These are phyloP conservation scores for Kodamaea restingae DNA, from an alignment of 805 yeast species.

Conservation along the genomic window DNA sequence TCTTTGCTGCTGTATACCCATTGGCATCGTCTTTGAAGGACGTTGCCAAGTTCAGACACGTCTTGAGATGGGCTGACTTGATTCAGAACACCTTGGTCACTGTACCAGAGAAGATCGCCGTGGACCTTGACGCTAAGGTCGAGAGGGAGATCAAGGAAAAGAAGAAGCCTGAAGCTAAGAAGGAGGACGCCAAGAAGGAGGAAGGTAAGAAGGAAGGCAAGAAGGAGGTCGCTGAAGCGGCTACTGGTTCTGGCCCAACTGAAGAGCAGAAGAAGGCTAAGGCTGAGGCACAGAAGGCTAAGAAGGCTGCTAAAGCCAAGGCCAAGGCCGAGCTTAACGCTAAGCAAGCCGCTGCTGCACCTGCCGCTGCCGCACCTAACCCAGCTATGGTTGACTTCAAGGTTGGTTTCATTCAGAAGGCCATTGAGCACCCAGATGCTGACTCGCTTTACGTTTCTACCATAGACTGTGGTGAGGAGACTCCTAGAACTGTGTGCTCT, in stretches of 20 bases:
- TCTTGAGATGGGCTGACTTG: constrained; percentile 89
- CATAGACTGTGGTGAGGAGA: constrained; percentile 94
- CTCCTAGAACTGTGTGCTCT: constrained; percentile 97
- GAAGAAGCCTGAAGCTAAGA: constrained; percentile 38
- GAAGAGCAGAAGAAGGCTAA: constrained; percentile 42
- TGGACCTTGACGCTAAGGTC: constrained; percentile 59
- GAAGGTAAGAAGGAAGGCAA: constrained; percentile 30
- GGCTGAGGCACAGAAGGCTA: constrained; percentile 61
- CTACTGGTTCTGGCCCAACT: constrained; percentile 17
- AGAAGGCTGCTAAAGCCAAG: constrained; percentile 58
- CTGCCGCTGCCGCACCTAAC: constrained; percentile 60
- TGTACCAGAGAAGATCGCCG: constrained; percentile 49
- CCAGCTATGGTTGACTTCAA: constrained; percentile 89
- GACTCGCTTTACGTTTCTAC: constrained; percentile 95
- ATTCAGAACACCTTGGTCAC: constrained; percentile 65
- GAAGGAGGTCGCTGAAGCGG: constrained; percentile 22
- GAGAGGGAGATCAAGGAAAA: constrained; percentile 74
- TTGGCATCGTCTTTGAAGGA: constrained; percentile 50
- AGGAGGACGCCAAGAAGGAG: constrained; percentile 20
- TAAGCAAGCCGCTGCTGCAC: constrained; percentile 44
- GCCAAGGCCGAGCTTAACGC: constrained; percentile 50
- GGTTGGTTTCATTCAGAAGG: constrained; percentile 96
- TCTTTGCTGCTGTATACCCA: constrained; percentile 65
- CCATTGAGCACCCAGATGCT: constrained; percentile 96
- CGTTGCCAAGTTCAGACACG: constrained; percentile 68